Evolutionary conservation across 2,329 filamentous ascomycete genomes (phyloP), one percentile per base, ranked within the genome.

Genomic region (Dothidotthia symphoricarpi): DNA sequence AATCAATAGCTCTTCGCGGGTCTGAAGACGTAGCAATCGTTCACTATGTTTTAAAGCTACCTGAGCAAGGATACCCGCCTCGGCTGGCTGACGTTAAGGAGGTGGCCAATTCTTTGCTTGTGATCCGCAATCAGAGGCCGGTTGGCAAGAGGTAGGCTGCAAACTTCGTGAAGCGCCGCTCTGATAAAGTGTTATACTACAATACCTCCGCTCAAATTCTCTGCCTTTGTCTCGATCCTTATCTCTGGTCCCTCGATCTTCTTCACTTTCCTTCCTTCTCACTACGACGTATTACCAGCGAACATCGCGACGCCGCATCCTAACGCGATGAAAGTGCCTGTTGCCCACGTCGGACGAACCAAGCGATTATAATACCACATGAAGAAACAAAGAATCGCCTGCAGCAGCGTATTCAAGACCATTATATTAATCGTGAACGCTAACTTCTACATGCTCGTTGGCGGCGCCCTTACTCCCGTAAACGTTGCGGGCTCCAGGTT

Each of bases 341-440:
- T 90, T 9, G 82, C 78, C 87, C 87, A 94, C 15, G 78, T 77
- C 0, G 88, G 87, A n/a, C 88, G 74, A 15, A 84, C 69, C 55
- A 82, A 83, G 14, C 86, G 73, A 58, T 87, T 85, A 66, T 86
- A 73, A 2, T 79, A 82, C 86, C 86, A 94, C 88, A 95, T 94
- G 68, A 88, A 85, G 3, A 78, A 83, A 7, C 81, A 85, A 2
- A 95, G 74, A 13, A 80, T 75, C 26, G 75, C 75, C 64, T 95
- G 89, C 29, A 93, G 75, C 37, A 90, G 76, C 0, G 88, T 93
- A 58, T 95, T 94, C 70, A 73, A 75, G 3, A 88, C 76, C 68
- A 88, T 89, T 52, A 83, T 75, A 83, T 84, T 90, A 24, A 94
- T 74, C 24, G 91, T 80, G 39, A 85, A 80, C 50, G 93, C 86